A percentile compares a stretch with the other conserved stretches of the same genome.
Evolutionary conservation across 768 basidiomycete genomes (phyloP).

Genomic region (Boletus tomentosulus): DNA sequence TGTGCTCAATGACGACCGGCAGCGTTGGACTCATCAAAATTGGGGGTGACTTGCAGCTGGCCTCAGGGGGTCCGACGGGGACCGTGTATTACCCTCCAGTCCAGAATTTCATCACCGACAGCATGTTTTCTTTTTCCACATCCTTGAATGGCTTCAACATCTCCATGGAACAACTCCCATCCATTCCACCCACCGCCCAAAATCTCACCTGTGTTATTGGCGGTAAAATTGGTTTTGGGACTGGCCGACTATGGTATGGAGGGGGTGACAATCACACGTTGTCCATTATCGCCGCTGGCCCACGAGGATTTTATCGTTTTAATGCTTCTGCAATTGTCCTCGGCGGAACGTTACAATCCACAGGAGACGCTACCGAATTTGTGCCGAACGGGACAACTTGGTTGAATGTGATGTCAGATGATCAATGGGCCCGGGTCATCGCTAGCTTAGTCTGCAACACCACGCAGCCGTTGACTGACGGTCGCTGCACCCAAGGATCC

Average conservation of each 20-base stretch:
- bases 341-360: conserved; percentile 7
- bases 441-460: conserved; percentile 11
- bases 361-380: conserved; percentile 9
- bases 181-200: conserved; percentile 11
- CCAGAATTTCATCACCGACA: not conserved
- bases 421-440: conserved; percentile 18
- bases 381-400: conserved; percentile 12
- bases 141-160: conserved; percentile 15
- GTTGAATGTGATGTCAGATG: conserved; percentile 7
- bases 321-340: conserved; percentile 9
- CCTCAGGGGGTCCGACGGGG: not conserved
- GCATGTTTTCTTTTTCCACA: not conserved
- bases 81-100: conserved; percentile 14
- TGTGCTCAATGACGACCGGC: not conserved
- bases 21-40: not conserved
- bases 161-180: conserved; percentile 9
- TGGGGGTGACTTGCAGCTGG: not conserved
- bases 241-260: conserved; percentile 1
- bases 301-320: not conserved
- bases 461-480: not conserved
- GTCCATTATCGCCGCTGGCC: not conserved
- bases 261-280: conserved; percentile 7
- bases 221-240: fast-evolving
- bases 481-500: not conserved
- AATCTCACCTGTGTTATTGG: conserved; percentile 2